A percentile compares a stretch with the other conserved stretches of the same genome.
Evolutionary conservation across 805 yeast species (phyloP).

Genomic region (Hanseniaspora guilliermondii): DNA sequence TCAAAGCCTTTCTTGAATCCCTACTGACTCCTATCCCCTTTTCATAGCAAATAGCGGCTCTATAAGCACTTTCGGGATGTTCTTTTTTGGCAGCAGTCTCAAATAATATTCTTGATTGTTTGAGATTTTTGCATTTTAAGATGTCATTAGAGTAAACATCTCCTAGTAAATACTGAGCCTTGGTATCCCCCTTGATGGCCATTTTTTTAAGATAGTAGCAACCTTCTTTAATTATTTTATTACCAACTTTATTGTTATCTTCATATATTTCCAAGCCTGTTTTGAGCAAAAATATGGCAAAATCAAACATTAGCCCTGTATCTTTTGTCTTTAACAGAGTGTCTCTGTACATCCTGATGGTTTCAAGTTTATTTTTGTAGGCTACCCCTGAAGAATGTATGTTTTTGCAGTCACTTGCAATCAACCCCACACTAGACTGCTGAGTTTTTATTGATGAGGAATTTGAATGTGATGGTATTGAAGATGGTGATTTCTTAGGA

Average conservation of each 20-base stretch:
- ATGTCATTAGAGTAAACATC: conserved; percentile 82
- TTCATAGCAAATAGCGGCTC: conserved; percentile 83
- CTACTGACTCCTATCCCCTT: conserved; percentile 88
- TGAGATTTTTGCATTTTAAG: conserved; percentile 64
- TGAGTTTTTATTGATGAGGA: neutral
- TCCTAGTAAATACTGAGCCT: conserved; percentile 85
- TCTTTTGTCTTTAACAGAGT: conserved; percentile 52
- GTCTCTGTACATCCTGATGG: conserved; percentile 42
- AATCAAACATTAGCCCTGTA: conserved; percentile 75
- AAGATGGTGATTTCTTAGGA: neutral
- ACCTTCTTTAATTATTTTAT: conserved; percentile 66
- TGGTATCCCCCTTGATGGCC: conserved; percentile 68
- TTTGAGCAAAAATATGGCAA: conserved; percentile 80
- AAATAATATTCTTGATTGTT: conserved; percentile 64
- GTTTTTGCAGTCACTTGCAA: neutral
- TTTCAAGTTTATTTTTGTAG: conserved; percentile 27
- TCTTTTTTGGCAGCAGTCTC: conserved; percentile 88
- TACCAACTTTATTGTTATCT: conserved; percentile 25
- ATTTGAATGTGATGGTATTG: neutral
- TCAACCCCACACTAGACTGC: neutral
- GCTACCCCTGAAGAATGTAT: conserved; percentile 20
- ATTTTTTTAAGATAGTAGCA: conserved; percentile 53
- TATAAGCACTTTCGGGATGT: conserved; percentile 80
- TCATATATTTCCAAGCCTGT: conserved; percentile 52
- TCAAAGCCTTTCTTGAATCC: conserved; percentile 76